Conservation (phyloP, 2,329 filamentous ascomycete genomes). For the Leptodontidium sp. region DNA sequence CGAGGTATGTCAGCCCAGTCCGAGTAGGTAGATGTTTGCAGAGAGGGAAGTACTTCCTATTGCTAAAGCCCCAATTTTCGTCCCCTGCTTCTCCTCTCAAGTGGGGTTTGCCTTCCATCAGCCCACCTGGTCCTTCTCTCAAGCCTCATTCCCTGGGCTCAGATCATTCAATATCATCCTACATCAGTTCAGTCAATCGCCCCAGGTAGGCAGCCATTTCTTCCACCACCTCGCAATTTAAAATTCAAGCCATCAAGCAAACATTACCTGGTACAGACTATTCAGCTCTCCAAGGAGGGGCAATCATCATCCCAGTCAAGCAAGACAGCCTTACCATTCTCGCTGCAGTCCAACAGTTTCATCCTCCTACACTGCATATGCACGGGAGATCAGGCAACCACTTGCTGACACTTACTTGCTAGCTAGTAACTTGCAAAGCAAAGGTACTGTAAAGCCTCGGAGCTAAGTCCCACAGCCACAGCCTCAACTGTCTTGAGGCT, state of each 20-base stretch:
- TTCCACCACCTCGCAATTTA: no score
- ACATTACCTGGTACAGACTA: no score
- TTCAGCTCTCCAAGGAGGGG: background rate
- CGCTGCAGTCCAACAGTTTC: background rate
- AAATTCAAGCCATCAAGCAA: no score
- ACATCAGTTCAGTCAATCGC: no score
- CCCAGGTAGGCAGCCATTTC: no score
- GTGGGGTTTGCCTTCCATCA: background rate
- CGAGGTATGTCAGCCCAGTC: background rate
- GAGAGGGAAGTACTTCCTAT: background rate
- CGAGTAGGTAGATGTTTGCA: constrained; percentile 9
- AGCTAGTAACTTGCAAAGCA: background rate
- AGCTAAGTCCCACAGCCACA: background rate
- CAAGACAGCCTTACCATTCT: constrained; percentile 10
- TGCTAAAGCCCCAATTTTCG: background rate
- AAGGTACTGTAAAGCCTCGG: background rate
- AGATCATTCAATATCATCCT: background rate
- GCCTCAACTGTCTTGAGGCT: background rate
- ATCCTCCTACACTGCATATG: background rate
- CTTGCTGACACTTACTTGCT: background rate
- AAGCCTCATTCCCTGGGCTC: background rate
- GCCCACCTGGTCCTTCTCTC: background rate
- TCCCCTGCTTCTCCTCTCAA: no score
- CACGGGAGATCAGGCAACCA: constrained; percentile 17
- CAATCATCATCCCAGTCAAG: background rate